Percentiles rank a stretch among this genome's conserved stretches.
Conservation (phyloP, 345 rosid species). For the Pugionium cornutum region DNA sequence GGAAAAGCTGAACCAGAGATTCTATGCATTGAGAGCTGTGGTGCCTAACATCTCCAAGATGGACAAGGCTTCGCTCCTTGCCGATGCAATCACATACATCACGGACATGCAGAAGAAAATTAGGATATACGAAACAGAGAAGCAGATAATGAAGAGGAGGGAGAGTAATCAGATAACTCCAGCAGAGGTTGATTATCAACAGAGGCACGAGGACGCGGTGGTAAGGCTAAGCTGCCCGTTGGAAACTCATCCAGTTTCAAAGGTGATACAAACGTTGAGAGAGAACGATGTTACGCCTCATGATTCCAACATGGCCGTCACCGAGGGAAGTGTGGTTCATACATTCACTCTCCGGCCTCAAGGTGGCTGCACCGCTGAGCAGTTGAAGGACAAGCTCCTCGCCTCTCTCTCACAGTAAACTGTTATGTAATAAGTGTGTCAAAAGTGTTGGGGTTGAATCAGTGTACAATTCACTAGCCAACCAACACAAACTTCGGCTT, state of each 20-base stretch:
- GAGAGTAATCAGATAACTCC: no score
- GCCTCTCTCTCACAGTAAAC: slow-evolving; percentile 40
- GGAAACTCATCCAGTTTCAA: slow-evolving; percentile 74
- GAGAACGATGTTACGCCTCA: slow-evolving; percentile 59
- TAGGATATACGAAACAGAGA: slow-evolving; percentile 56
- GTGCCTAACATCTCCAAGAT: no score
- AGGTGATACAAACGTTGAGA: slow-evolving; percentile 22
- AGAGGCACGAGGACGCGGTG: no score
- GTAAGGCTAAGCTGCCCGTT: slow-evolving; percentile 45
- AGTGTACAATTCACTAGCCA: slow-evolving; percentile 10
- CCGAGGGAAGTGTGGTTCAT: slow-evolving; percentile 70
- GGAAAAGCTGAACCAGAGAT: slow-evolving; percentile 66
- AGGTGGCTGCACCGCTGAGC: slow-evolving; percentile 56
- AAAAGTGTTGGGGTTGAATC: slow-evolving; percentile 9
- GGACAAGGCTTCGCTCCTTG: no score
- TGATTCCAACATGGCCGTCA: slow-evolving; percentile 61
- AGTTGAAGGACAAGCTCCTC: no score
- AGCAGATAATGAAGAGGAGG: no score
- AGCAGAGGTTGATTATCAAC: no score
- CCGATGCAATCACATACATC: no score
- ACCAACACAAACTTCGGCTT: slow-evolving; percentile 1
- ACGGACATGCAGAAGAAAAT: slow-evolving; percentile 67
- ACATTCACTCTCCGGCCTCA: slow-evolving; percentile 68
- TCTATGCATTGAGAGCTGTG: slow-evolving; percentile 84
- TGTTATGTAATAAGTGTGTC: slow-evolving; percentile 2